Conservation (phyloP, 441 rosid genomes). For the Sinapis alba region DNA sequence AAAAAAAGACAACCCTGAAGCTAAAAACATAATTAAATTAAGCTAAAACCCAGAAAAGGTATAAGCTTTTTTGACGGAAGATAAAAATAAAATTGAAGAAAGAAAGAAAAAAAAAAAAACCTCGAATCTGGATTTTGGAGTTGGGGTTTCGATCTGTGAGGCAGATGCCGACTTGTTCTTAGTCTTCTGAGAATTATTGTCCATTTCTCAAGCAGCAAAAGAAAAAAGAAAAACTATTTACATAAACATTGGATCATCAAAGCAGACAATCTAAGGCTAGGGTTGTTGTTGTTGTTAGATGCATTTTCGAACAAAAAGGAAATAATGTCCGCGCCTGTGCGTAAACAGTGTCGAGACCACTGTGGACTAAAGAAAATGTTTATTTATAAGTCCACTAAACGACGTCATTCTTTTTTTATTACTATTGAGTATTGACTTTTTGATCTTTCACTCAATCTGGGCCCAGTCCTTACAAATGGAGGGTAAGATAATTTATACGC, state of each 20-base stretch:
- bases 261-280: neutral
- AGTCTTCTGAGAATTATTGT: slow-evolving; percentile 43
- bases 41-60: slow-evolving; percentile 18
- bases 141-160: slow-evolving; percentile 25
- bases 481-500: neutral
- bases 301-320: neutral
- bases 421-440: neutral
- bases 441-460: neutral
- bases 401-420: neutral
- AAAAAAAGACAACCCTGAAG: neutral
- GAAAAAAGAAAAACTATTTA: slow-evolving; percentile 21
- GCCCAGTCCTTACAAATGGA: neutral
- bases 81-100: neutral
- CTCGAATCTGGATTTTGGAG: slow-evolving; percentile 67
- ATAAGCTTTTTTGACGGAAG: neutral
- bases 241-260: slow-evolving; percentile 38
- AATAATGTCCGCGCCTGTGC: slow-evolving; percentile 33
- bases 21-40: neutral
- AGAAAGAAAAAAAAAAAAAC: slow-evolving; percentile 32
- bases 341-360: slow-evolving; percentile 20
- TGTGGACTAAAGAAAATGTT: neutral
- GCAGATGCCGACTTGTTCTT: neutral
- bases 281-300: slow-evolving; percentile 3
- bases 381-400: neutral
- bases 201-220: slow-evolving; percentile 43